Conservation (phyloP, 2,329 filamentous ascomycete species). For the Pestalotiopsis sp. region DNA sequence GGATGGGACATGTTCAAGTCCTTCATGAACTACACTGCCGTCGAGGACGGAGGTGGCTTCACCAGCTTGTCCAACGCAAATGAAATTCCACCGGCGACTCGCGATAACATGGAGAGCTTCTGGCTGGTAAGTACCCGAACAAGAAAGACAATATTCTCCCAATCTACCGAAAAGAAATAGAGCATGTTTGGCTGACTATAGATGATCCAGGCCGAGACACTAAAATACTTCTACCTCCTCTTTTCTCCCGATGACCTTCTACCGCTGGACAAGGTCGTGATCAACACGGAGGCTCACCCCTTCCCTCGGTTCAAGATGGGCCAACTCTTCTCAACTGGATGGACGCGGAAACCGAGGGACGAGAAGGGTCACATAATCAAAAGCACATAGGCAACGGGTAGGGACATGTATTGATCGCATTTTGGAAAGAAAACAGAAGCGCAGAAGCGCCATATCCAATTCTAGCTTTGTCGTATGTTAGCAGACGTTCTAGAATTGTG, state of each 20-base stretch:
- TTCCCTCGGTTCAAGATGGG: conserved; percentile 86
- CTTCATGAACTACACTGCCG: conserved; percentile 83
- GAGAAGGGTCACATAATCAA: conserved; percentile 41
- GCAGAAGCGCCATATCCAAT: neutral
- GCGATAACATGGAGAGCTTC: conserved; percentile 98
- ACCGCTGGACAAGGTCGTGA: conserved; percentile 82
- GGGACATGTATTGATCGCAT: neutral
- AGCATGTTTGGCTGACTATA: conserved; percentile 13
- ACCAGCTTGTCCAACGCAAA: conserved; percentile 79
- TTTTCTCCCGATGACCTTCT: conserved; percentile 85
- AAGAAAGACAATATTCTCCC: neutral
- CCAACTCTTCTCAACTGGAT: conserved; percentile 77
- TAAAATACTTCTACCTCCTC: conserved; percentile 96
- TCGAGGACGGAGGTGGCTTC: conserved; percentile 78
- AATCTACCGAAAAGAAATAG: neutral
- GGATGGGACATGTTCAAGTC: conserved; percentile 98
- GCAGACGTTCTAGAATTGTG: no score
- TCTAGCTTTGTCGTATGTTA: no score
- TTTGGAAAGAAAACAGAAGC: neutral
- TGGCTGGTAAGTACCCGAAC: conserved; percentile 73
- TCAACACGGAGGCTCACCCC: conserved; percentile 95
- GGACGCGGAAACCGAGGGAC: conserved; percentile 70
- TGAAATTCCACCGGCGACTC: conserved; percentile 65
- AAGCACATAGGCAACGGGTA: neutral
- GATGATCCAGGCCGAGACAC: conserved; percentile 76